Evolutionary conservation across 805 yeast genomes (phyloP).

Genomic region (Yarrowia hollandica): DNA sequence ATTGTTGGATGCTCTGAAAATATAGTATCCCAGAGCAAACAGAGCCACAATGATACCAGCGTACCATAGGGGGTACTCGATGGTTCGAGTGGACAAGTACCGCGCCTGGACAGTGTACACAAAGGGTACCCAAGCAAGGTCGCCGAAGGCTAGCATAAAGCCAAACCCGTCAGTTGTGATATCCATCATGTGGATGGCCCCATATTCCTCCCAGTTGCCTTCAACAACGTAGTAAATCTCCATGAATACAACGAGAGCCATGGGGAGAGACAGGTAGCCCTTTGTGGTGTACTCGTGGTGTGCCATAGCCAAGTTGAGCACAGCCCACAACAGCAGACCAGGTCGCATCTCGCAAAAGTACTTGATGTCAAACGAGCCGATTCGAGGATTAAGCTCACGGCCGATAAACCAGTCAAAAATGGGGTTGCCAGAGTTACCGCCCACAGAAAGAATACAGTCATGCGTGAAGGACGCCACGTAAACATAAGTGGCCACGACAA

Average conservation of each 20-base stretch:
- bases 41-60: conserved; percentile 46
- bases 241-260: conserved; percentile 63
- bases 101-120: conserved; percentile 85
- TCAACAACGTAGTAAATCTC: conserved; percentile 86
- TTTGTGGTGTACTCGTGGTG: conserved; percentile 71
- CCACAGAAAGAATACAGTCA: conserved; percentile 75
- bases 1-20: conserved; percentile 80
- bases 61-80: conserved; percentile 49
- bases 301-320: conserved; percentile 72
- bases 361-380: conserved; percentile 83
- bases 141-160: conserved; percentile 94
- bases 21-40: conserved; percentile 63
- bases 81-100: conserved; percentile 65
- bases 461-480: conserved; percentile 63
- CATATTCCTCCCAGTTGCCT: conserved; percentile 89
- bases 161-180: conserved; percentile 97
- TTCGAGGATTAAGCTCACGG: conserved; percentile 89
- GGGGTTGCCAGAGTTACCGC: conserved; percentile 77
- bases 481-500: conserved; percentile 60
- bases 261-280: conserved; percentile 68
- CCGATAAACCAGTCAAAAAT: conserved; percentile 97
- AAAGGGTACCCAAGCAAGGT: conserved; percentile 88
- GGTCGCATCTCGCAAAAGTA: conserved; percentile 92
- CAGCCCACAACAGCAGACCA: conserved; percentile 83
- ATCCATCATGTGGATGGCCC: conserved; percentile 91